These are phyloP conservation scores for Microbotryomycetes sp. DNA, from an alignment of 1,284 basidiomycete species.

Conservation along the genomic window DNA sequence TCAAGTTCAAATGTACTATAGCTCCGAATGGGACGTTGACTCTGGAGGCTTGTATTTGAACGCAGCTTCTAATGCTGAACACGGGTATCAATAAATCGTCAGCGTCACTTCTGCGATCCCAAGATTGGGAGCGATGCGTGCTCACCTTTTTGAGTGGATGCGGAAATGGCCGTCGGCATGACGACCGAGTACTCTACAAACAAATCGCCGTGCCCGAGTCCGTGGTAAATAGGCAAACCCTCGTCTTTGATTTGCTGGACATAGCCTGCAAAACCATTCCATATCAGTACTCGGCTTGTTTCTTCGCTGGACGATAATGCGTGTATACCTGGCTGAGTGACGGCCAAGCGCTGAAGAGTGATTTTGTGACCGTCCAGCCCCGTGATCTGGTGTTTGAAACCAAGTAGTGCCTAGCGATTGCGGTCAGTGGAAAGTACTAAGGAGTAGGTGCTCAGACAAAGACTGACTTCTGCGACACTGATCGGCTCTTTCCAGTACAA, in stretches of 20 bases:
- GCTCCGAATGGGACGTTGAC: neutral
- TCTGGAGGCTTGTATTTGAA: neutral
- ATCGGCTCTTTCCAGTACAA: slow-evolving; percentile 85
- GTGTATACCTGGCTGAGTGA: slow-evolving; percentile 73
- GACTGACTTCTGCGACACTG: slow-evolving; percentile 71
- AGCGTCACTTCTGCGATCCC: no score
- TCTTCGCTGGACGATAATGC: neutral
- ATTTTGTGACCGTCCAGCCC: slow-evolving; percentile 84
- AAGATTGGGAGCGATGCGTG: no score
- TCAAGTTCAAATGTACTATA: neutral
- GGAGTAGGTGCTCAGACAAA: neutral
- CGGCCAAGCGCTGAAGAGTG: slow-evolving; percentile 58
- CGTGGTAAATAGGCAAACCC: slow-evolving; percentile 48
- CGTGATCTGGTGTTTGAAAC: slow-evolving; percentile 74
- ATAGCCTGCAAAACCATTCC: slow-evolving; percentile 50
- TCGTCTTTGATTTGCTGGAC: slow-evolving; percentile 78
- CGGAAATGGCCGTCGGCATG: slow-evolving; percentile 61
- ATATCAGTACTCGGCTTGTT: neutral
- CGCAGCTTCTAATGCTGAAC: neutral
- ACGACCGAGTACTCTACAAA: slow-evolving; percentile 88
- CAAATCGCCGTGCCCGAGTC: slow-evolving; percentile 59
- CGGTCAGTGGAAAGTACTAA: slow-evolving; percentile 19
- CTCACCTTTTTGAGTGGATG: neutral
- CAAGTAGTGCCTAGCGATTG: slow-evolving; percentile 58
- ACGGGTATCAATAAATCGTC: neutral